phyloP scores from a whole-genome alignment of 257 asterid species.

The Gentiana macrophylla region DNA sequence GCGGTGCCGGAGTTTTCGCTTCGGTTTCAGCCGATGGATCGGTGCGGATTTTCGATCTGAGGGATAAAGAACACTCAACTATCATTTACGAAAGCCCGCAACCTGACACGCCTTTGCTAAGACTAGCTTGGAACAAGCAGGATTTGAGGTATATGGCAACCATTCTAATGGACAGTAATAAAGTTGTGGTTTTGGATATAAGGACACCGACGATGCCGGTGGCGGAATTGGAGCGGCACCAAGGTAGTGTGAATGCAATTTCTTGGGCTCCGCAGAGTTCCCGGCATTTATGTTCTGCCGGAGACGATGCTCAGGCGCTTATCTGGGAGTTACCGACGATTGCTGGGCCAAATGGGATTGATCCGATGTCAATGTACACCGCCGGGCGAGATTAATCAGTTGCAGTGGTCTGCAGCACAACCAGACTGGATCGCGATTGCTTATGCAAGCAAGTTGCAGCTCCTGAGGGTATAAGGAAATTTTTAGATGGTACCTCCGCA shows the following conservation, averaged over 20 bases:
- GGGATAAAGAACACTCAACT: conserved; percentile 90
- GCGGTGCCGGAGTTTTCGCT: conserved; percentile 83
- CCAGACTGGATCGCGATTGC: conserved; percentile 90
- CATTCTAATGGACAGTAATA: conserved; percentile 71
- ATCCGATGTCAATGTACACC: conserved; percentile 63
- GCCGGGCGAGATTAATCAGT: conserved; percentile 75
- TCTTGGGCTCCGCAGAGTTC: conserved; percentile 93
- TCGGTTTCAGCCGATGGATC: conserved; percentile 91
- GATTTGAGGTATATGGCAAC: conserved; percentile 95
- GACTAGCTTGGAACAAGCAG: conserved; percentile 96
- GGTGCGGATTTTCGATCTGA: conserved; percentile 69
- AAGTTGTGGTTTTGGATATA: conserved; percentile 73
- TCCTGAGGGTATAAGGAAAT: conserved; percentile 66
- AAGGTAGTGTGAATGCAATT: conserved; percentile 75
- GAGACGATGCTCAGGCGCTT: conserved; percentile 82
- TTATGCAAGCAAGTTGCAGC: conserved; percentile 71
- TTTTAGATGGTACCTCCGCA: too few species aligned
- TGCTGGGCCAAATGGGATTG: conserved; percentile 89
- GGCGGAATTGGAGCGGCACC: conserved; percentile 83
- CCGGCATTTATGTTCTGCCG: conserved; percentile 82
- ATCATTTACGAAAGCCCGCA: conserved; percentile 76
- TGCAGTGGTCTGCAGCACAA: conserved; percentile 80
- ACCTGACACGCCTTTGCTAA: conserved; percentile 69
- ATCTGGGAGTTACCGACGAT: conserved; percentile 89
- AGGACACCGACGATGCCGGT: conserved; percentile 80